These are phyloP conservation scores for Sporothrix pseudoabietina DNA, from an alignment of 2,329 filamentous ascomycete species.

Conservation along the genomic window DNA sequence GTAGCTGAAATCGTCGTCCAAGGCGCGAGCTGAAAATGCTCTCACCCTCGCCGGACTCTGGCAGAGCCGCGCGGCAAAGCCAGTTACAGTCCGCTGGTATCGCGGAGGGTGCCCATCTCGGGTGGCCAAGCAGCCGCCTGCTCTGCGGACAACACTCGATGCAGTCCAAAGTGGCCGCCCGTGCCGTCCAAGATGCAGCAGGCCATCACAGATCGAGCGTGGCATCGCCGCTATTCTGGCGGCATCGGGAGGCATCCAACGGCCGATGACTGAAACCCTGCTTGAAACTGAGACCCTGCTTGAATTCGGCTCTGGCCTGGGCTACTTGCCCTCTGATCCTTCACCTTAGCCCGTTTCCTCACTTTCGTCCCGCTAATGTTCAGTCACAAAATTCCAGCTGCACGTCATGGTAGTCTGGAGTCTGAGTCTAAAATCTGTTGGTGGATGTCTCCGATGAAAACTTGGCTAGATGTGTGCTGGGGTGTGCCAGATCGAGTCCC, in stretches of 20 bases:
- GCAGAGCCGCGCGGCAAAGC: background rate
- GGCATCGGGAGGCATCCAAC: constrained; percentile 16
- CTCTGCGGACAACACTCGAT: background rate
- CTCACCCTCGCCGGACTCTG: background rate
- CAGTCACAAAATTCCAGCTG: background rate
- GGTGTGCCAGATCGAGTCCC: background rate
- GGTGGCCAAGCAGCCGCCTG: background rate
- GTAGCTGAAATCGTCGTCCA: background rate
- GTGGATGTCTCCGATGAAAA: background rate
- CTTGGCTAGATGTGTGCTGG: background rate
- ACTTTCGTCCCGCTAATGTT: background rate
- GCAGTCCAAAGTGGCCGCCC: background rate
- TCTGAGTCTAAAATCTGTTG: background rate
- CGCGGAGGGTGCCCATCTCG: background rate
- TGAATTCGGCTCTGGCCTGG: background rate
- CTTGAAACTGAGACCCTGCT: background rate
- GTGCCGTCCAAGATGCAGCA: constrained; percentile 13
- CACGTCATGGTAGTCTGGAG: constrained; percentile 4
- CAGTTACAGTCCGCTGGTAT: background rate
- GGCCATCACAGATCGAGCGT: constrained; percentile 18
- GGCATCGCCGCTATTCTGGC: constrained; percentile 6
- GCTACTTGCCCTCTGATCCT: background rate
- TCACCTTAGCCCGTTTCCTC: too few relatives aligned
- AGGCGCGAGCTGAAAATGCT: background rate
- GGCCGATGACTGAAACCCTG: background rate